Conservation (phyloP, 2,329 filamentous ascomycete species). For the Plectosphaerella plurivora region DNA sequence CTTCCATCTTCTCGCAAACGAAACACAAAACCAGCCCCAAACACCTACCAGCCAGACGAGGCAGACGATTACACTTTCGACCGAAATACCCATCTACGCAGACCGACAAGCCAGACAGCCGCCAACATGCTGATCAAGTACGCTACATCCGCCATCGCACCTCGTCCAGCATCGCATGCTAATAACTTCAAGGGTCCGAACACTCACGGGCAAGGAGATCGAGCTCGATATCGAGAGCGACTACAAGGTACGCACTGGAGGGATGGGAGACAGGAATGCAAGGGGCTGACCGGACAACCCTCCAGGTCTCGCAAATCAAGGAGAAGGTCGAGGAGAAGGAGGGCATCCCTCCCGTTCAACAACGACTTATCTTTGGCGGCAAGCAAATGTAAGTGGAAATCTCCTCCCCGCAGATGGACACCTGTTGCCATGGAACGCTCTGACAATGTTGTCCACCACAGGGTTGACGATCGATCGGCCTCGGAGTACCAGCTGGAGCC, state of each 20-base stretch:
- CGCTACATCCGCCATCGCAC: constrained; percentile 11
- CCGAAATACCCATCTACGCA: too few relatives aligned
- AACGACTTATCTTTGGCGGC: constrained; percentile 91
- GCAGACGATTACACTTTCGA: too few relatives aligned
- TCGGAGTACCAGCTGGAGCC: constrained; percentile 86
- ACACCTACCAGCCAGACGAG: neutral
- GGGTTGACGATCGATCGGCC: constrained; percentile 93
- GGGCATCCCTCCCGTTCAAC: constrained; percentile 94
- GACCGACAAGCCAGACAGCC: constrained; percentile 2
- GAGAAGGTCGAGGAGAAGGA: constrained; percentile 99
- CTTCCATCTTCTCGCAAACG: neutral
- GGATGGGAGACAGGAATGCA: neutral
- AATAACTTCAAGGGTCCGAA: constrained; percentile 69
- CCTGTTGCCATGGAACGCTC: neutral
- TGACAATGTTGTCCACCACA: constrained; percentile 27
- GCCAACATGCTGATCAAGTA: constrained; percentile 49
- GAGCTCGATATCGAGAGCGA: constrained; percentile 94
- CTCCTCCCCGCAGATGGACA: neutral
- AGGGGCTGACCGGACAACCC: neutral
- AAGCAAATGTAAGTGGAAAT: constrained; percentile 77
- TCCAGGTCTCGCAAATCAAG: constrained; percentile 89
- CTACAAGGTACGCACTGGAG: constrained; percentile 66
- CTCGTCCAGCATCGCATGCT: constrained; percentile 2
- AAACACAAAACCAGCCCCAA: neutral
- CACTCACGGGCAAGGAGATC: constrained; percentile 97